Percentiles rank a stretch among this genome's conserved stretches.
Conservation (phyloP, 257 asterid genomes). For the Lantana camara region DNA sequence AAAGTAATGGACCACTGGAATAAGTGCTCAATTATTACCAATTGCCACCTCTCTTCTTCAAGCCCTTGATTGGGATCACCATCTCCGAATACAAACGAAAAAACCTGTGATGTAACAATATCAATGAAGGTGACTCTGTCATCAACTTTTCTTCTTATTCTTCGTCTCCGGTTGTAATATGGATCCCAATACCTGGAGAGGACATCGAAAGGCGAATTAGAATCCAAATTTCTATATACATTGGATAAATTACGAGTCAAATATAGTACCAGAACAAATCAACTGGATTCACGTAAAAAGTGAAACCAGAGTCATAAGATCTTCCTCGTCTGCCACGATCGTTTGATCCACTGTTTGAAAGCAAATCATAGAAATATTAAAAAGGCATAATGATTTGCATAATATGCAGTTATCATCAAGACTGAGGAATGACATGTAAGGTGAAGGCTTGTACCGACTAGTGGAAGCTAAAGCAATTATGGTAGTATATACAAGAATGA, state of each 20-base stretch:
- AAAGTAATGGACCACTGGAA: conserved; percentile 83
- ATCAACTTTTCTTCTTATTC: conserved; percentile 49
- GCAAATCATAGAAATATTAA: conserved; percentile 18
- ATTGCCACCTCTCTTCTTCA: conserved; percentile 99
- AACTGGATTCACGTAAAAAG: conserved; percentile 60
- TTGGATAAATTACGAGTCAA: conserved; percentile 20
- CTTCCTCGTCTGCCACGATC: conserved; percentile 90
- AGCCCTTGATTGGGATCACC: conserved; percentile 99
- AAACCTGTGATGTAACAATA: conserved; percentile 85
- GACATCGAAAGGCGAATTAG: conserved; percentile 10
- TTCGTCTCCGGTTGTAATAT: conserved; percentile 77
- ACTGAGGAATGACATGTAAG: conserved; percentile 23
- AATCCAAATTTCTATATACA: conserved; percentile 5
- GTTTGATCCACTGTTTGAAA: conserved; percentile 67
- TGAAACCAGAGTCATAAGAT: conserved; percentile 63
- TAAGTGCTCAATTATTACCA: conserved; percentile 94
- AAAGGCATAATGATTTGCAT: conserved; percentile 12
- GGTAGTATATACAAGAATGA: conserved; percentile 81
- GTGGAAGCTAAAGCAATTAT: conserved; percentile 79
- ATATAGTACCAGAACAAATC: conserved; percentile 82
- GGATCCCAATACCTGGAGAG: conserved; percentile 96
- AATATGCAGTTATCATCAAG: conserved; percentile 5
- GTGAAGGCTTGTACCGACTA: conserved; percentile 60
- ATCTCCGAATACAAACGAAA: conserved; percentile 96
- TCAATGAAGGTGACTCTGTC: conserved; percentile 91